phyloP scores from a whole-genome alignment of 495 filamentous ascomycete species.

The Echria macrotheca region DNA sequence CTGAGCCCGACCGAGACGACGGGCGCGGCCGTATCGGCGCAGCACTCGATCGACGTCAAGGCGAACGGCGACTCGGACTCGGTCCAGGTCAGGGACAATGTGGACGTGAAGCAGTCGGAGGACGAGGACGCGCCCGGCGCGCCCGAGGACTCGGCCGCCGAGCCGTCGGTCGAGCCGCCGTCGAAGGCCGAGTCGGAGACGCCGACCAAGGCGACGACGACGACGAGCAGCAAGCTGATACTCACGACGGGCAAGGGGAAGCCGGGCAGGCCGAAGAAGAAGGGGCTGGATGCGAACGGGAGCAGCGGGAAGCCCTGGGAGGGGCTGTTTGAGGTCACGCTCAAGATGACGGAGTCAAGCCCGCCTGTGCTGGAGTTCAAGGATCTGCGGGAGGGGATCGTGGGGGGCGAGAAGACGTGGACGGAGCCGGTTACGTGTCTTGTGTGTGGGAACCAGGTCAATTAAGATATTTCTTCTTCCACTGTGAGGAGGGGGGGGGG shows the following conservation, averaged over 20 bases:
- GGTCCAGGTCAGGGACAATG: constrained; percentile 24
- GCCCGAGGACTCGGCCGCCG: constrained; percentile 18
- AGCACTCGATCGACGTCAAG: constrained; percentile 47
- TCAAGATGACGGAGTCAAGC: constrained; percentile 26
- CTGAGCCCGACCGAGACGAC: constrained; percentile 42
- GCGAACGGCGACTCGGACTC: constrained; percentile 27
- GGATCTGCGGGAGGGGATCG: constrained; percentile 37
- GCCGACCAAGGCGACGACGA: background rate
- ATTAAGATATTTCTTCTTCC: no score
- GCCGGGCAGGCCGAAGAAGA: constrained; percentile 24
- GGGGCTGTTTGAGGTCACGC: constrained; percentile 37
- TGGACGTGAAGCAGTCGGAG: constrained; percentile 24
- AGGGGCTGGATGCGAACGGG: constrained; percentile 17
- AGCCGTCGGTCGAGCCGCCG: constrained; percentile 9
- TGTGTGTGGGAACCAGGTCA: constrained; percentile 35
- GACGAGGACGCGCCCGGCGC: constrained; percentile 24
- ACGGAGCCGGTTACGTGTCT: constrained; percentile 40
- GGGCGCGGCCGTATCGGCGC: constrained; percentile 31
- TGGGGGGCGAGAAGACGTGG: constrained; percentile 42
- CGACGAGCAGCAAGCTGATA: background rate
- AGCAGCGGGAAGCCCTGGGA: constrained; percentile 36
- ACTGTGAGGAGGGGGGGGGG: no score
- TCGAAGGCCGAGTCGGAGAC: constrained; percentile 13
- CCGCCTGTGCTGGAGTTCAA: constrained; percentile 36
- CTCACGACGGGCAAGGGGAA: constrained; percentile 16